Percentiles rank a stretch among this genome's conserved stretches.
Conservation (phyloP, 345 rosid species). For the Clausena lansium region DNA sequence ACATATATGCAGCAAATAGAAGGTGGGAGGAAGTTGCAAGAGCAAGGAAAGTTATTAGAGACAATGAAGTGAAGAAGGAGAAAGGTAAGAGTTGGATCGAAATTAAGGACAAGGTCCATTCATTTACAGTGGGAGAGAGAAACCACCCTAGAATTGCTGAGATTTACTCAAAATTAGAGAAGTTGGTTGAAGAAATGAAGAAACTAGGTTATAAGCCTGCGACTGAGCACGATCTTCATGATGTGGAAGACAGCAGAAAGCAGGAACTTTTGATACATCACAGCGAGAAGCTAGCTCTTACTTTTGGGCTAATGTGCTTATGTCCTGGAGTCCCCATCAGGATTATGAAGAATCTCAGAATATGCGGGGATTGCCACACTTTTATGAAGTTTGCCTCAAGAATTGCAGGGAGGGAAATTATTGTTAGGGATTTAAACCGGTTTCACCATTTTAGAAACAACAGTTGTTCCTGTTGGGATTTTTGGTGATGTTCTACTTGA, state of each 20-base stretch:
- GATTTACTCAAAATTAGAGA: slow-evolving; percentile 45
- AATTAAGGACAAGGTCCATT: slow-evolving; percentile 58
- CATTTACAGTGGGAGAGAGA: slow-evolving; percentile 59
- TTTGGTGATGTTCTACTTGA: slow-evolving; percentile 47
- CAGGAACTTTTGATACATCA: slow-evolving; percentile 60
- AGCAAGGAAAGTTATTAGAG: slow-evolving; percentile 57
- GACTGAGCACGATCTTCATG: slow-evolving; percentile 50
- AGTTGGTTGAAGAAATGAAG: slow-evolving; percentile 47
- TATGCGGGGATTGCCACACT: slow-evolving; percentile 79
- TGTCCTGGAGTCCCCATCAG: slow-evolving; percentile 42
- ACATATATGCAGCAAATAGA: slow-evolving; percentile 55
- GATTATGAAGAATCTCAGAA: slow-evolving; percentile 75
- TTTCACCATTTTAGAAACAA: slow-evolving; percentile 73
- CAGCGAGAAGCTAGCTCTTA: slow-evolving; percentile 72
- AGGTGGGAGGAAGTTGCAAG: slow-evolving; percentile 66
- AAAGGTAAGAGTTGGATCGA: slow-evolving; percentile 85
- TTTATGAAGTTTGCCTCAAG: slow-evolving; percentile 67
- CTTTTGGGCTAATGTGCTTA: slow-evolving; percentile 53
- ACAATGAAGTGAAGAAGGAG: slow-evolving; percentile 52
- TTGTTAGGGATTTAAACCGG: slow-evolving; percentile 65
- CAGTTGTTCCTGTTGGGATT: slow-evolving; percentile 63
- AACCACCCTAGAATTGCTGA: slow-evolving; percentile 57
- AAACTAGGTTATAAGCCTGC: slow-evolving; percentile 48
- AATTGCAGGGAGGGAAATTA: slow-evolving; percentile 44
- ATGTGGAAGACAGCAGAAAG: slow-evolving; percentile 55